Conservation (phyloP, 805 yeast species). For the Candida sanyiensis region DNA sequence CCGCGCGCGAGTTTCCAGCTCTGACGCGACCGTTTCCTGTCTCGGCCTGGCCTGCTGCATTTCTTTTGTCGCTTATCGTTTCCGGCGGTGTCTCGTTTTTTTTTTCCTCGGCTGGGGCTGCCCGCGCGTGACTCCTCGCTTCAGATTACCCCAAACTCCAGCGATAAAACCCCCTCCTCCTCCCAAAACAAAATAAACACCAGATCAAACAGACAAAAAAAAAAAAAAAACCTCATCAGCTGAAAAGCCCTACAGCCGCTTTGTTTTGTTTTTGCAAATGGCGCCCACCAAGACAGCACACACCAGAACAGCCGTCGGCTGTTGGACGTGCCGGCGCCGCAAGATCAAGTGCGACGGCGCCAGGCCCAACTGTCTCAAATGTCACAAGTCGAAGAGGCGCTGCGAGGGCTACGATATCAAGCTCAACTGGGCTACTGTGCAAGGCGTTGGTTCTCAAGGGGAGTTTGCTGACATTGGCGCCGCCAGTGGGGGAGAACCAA, state of each 20-base stretch:
- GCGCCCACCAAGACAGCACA: slow-evolving; percentile 14
- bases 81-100: slow-evolving; percentile 1
- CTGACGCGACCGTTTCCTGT: too few relatives aligned
- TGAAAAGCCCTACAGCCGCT: not conserved
- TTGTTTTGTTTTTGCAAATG: slow-evolving; percentile 1
- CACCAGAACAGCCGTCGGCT: slow-evolving; percentile 62
- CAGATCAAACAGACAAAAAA: not conserved
- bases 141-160: not conserved
- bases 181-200: too few relatives aligned
- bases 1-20: too few relatives aligned
- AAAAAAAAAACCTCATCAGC: too few relatives aligned
- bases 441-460: slow-evolving; percentile 34
- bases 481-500: slow-evolving; percentile 28
- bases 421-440: slow-evolving; percentile 62
- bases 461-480: slow-evolving; percentile 26
- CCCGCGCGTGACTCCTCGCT: not conserved
- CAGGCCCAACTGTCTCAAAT: slow-evolving; percentile 63
- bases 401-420: slow-evolving; percentile 85
- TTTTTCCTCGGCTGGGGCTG: slow-evolving; percentile 2
- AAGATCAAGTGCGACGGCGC: slow-evolving; percentile 75
- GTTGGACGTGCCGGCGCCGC: slow-evolving; percentile 83
- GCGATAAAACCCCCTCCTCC: too few relatives aligned
- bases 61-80: not conserved
- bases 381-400: slow-evolving; percentile 53
- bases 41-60: not conserved